Evolutionary conservation across 441 rosid species (phyloP).

Genomic region (Aleurites moluccanus): DNA sequence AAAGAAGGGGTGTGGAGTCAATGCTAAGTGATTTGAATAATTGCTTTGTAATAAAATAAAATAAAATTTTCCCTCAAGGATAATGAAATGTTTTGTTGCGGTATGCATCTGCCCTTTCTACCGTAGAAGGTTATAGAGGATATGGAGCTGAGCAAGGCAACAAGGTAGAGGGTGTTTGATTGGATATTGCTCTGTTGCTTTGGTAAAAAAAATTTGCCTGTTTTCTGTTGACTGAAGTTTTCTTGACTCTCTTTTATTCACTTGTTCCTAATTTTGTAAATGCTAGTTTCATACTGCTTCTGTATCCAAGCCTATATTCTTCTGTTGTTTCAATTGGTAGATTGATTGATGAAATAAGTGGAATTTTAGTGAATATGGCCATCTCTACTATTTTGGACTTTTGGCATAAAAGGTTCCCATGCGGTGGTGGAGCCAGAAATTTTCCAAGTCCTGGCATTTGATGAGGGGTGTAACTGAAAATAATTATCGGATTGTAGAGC

Average conservation of each 20-base stretch:
- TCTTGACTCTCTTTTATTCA: not conserved
- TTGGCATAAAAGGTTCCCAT: too few relatives aligned
- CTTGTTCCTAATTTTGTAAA: not conserved
- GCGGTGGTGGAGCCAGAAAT: too few relatives aligned
- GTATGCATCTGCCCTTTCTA: constrained; percentile 57
- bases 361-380: too few relatives aligned
- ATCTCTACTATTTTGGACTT: too few relatives aligned
- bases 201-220: not conserved
- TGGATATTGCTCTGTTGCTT: constrained; percentile 2
- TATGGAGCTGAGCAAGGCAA: constrained; percentile 70
- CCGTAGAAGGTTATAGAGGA: constrained; percentile 51
- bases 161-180: constrained; percentile 30
- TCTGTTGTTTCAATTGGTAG: not conserved
- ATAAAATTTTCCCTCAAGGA: not conserved
- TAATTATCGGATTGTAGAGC: not conserved
- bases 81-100: constrained; percentile 23
- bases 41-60: not conserved
- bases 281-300: not conserved
- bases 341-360: not conserved
- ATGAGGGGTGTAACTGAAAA: not conserved
- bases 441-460: too few relatives aligned
- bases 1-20: not conserved
- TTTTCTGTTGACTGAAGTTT: not conserved
- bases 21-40: not conserved
- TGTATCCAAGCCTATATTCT: not conserved